Percentiles rank a stretch among this genome's conserved stretches.
These are phyloP conservation scores for Starmerella floris DNA, from an alignment of 805 yeast species.

Conservation along the genomic window DNA sequence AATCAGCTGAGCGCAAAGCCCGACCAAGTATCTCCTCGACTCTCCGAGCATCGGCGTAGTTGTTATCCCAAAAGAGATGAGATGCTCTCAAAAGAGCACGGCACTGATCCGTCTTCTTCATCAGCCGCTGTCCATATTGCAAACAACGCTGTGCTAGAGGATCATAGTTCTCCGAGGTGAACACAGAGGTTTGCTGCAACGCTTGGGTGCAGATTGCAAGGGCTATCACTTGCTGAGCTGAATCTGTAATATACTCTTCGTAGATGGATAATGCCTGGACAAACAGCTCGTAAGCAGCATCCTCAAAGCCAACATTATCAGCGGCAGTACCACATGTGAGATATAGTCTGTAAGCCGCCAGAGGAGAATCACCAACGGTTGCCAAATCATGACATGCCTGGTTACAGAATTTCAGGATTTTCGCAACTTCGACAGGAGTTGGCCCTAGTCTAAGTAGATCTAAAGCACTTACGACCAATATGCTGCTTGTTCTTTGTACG, in stretches of 20 bases:
- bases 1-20: slow-evolving; percentile 79
- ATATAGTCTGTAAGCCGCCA: slow-evolving; percentile 34
- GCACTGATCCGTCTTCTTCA: slow-evolving; percentile 90
- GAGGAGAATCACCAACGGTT: slow-evolving; percentile 21
- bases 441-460: slow-evolving; percentile 27
- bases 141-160: slow-evolving; percentile 73
- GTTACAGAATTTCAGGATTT: slow-evolving; percentile 60
- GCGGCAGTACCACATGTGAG: slow-evolving; percentile 61
- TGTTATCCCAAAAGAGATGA: slow-evolving; percentile 52
- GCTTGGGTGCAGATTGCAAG: slow-evolving; percentile 38
- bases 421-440: neutral
- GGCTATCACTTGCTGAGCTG: slow-evolving; percentile 42
- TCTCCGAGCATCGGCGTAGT: slow-evolving; percentile 32
- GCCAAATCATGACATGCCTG: slow-evolving; percentile 52
- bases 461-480: slow-evolving; percentile 51
- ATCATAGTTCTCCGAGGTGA: slow-evolving; percentile 59
- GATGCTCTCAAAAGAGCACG: slow-evolving; percentile 77
- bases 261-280: slow-evolving; percentile 77
- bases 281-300: slow-evolving; percentile 73
- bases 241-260: slow-evolving; percentile 49
- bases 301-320: slow-evolving; percentile 59
- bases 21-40: slow-evolving; percentile 86
- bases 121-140: slow-evolving; percentile 70
- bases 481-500: slow-evolving; percentile 58
- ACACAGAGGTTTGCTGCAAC: slow-evolving; percentile 39